Percentiles rank a stretch among this genome's conserved stretches.
phyloP scores from a whole-genome alignment of 208 protist genomes.

The Trichomonas tenax region DNA sequence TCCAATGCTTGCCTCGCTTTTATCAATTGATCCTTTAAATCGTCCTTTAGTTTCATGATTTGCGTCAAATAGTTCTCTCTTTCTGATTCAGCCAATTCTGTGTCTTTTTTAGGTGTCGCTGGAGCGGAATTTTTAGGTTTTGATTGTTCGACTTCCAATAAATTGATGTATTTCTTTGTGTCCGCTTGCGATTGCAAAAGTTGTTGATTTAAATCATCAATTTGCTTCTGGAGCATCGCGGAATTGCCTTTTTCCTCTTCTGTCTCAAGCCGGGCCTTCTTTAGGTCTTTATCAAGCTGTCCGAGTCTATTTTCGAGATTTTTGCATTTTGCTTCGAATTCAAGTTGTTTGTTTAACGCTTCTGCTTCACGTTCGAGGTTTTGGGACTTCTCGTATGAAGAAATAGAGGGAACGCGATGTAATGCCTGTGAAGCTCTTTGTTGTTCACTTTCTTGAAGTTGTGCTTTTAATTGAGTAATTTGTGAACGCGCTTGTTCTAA shows the following conservation, averaged over 20 bases:
- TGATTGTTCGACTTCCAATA: background rate
- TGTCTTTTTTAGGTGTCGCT: background rate
- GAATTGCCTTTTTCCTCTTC: background rate
- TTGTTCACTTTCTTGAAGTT: background rate
- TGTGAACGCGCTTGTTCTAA: no score
- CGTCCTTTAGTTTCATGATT: background rate
- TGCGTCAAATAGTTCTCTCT: background rate
- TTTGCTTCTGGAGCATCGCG: background rate
- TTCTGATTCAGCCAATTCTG: background rate
- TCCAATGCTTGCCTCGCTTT: background rate
- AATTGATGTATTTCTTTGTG: background rate
- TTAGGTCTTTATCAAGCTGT: no score
- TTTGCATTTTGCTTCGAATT: no score
- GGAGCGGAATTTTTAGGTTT: background rate
- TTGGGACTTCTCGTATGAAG: no score
- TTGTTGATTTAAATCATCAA: background rate
- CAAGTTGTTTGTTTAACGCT: no score
- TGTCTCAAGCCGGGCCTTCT: no score
- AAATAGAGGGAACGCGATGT: no score
- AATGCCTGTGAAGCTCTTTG: background rate
- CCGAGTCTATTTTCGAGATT: no score
- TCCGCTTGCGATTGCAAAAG: background rate
- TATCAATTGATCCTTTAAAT: background rate
- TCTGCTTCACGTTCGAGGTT: no score
- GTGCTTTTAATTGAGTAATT: background rate